Evolutionary conservation across 2,329 filamentous ascomycete genomes (phyloP), one percentile per base, ranked within the genome.

Genomic region (Dactylellina parvicollis): DNA sequence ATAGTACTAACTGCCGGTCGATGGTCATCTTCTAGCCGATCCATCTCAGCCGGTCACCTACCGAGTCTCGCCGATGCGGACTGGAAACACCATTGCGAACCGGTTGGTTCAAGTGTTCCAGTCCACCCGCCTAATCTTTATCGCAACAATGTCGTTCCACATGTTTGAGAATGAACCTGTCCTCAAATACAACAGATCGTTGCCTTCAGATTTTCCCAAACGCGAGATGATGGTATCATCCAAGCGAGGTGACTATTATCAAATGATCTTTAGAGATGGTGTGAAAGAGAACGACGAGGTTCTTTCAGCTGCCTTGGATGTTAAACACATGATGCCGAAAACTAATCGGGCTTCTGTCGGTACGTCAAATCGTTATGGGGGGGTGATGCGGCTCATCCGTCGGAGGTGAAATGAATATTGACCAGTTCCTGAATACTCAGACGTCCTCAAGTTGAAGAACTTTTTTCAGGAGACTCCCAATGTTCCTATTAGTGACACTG

Each of bases 161-260:
- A 44, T 18, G 7, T 59, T 72, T 28, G 67, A 72, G 14, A 42
- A 55, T 9, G 20, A 40, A 1, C 67, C 67, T 7, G 59, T 54
- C 1, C 42, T 72, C 20, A 65, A 65, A 28, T 28, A 54, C n/a
- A 28, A 52, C 4, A 4, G 28, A 20, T 8, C 10, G 3, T 5
- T 72, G 12, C 59, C 52, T n/a, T 10, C 14, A 1, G 18, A 44
- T 7, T 72, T 72, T 26, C 67, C 67, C 2, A 44, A 44, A 22
- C 36, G 65, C 12, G 46, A 54, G 1, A 28, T 20, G n/a, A 72
- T 65, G 59, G 20, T 3, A n/a, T 44, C 67, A 3, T 59, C 65
- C 22, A 65, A 65, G 20, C 55, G 67, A 18, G 60, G 59, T 22
- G 67, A 72, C 34, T 72, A 72, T 22, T 65, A 72, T 32, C 42